Percentiles rank a stretch among this genome's conserved stretches.
Conservation (phyloP, 1,284 basidiomycete species). For the Fomitopsis schrenkii region DNA sequence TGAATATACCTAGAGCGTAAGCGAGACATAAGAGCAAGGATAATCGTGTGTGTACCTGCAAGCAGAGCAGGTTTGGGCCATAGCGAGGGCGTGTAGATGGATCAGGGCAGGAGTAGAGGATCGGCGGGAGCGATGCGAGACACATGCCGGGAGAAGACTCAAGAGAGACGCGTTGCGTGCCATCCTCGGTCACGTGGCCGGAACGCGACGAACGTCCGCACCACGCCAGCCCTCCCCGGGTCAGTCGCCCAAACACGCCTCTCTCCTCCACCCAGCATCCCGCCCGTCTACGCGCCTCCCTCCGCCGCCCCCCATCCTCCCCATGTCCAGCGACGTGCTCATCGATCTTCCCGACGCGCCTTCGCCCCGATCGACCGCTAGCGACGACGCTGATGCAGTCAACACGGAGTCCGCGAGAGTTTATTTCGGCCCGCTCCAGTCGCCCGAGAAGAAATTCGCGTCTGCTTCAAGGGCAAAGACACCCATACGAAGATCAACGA, state of each 20-base stretch:
- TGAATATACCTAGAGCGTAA: background rate
- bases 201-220: constrained; percentile 28
- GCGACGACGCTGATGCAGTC: constrained; percentile 20
- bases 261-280: constrained; percentile 2
- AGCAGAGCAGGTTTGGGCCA: constrained; percentile 22
- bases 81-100: background rate
- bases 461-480: constrained; percentile 26
- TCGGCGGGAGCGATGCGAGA: background rate
- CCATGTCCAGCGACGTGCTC: constrained; percentile 3
- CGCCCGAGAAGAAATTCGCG: constrained; percentile 49
- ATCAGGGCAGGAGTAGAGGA: background rate
- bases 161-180: background rate
- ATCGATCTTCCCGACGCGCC: constrained; percentile 8
- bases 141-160: background rate
- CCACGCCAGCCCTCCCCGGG: constrained; percentile 1
- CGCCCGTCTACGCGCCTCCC: constrained; percentile 2
- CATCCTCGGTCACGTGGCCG: constrained; percentile 22
- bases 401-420: constrained; percentile 29
- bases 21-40: background rate
- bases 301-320: constrained; percentile 1
- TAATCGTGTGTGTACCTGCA: constrained; percentile 17
- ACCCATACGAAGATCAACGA: constrained; percentile 48
- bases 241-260: constrained; percentile 1
- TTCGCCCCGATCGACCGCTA: constrained; percentile 14
- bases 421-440: constrained; percentile 50